Base-by-base conservation (phyloP, 495 filamentous ascomycete species). In the Aspergillus kassunensis region DNA sequence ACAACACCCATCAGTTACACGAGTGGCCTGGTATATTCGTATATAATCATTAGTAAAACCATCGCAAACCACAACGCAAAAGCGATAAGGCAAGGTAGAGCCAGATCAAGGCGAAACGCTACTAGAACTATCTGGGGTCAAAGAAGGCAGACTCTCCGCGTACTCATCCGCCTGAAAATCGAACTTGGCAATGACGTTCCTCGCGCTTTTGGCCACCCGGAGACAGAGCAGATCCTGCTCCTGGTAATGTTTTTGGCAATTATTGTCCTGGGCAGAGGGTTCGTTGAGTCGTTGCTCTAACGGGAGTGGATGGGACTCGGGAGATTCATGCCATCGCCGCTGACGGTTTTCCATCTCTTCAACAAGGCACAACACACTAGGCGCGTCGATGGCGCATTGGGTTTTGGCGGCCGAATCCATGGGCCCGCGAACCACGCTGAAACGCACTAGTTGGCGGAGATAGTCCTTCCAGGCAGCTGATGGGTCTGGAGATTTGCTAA, bases 261-360 rank as follows among this genome's bases (percentile, higher is more conserved):
- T 9, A 9, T 9, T 12, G 9, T 43, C 18, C 13, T 27, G 43
- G 15, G 56, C 40, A 10, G 30, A 31, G 1, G 59, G 21, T 4
- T 41, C 40, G 25, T 58, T 56, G 19, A 54, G 39, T 4, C 36
- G 39, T 27, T 49, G 20, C 2, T 53, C 36, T 4, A 30, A 36
- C 6, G 52, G 31, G 5, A 56, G 39, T 3, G 66, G 64, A 45
- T 69, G 59, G 8, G 60, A 55, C 13, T 59, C 35, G 59, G 74
- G 71, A 62, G 60, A 55, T 21, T 58, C 29, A 63, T 76, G 73
- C 70, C 71, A 73, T 35, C 56, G 61, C 13, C 67, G 66, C 53
- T 76, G 73, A 21, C 73, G 73, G 20, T 63, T 49, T 40, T 74
- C 73, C 41, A 76, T 60, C 48, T 72, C 73, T 29, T 54, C 60